Base-by-base conservation (phyloP, 129 eudicot genomes). In the Oenanthe sinensis region DNA sequence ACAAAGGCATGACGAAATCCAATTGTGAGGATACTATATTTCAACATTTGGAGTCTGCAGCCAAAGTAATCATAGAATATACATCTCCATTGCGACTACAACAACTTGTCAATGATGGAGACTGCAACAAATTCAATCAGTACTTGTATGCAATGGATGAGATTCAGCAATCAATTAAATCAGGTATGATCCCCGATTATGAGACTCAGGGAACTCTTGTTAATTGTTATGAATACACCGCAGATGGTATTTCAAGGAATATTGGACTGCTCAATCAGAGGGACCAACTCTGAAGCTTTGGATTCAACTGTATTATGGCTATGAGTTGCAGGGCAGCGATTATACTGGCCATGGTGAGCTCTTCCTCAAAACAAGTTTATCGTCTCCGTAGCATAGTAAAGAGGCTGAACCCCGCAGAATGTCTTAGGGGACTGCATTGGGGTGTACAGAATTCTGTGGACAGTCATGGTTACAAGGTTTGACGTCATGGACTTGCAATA, bases 391-490 rank as follows among this genome's bases (percentile, higher is more conserved):
- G 15, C 2, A 70, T 70, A 16, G 22, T 20, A 20, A 11, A 70
- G 48, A 70, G 75, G 75, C 48, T 70, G 48, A 70, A 70, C 46
- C 39, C 26, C 2, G 30, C 75, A 37, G 75, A n/a, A 70, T 40
- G 24, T 33, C 36, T 33, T 33, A 33, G 36, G 36, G 36, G 36
- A 33, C 36, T 33, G 36, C 36, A 33, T 33, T 33, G 36, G 36
- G 36, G 36, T 33, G 36, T 33, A 33, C 36, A 33, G 1, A 33
- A 33, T 33, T 33, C 1, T 1, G 36, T 0, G 36, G 36, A 33
- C 36, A 33, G 36, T 33, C 1, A 1, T 33, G 0, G 36, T 33
- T 33, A 1, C 36, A 33, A 33, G 36, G 36, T 33, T 33, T 33
- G 36, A 1, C 36, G 36, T 33, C 36, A 33, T 33, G 36, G 36